phyloP scores from a whole-genome alignment of 805 yeast species.

The Pichia californica region DNA sequence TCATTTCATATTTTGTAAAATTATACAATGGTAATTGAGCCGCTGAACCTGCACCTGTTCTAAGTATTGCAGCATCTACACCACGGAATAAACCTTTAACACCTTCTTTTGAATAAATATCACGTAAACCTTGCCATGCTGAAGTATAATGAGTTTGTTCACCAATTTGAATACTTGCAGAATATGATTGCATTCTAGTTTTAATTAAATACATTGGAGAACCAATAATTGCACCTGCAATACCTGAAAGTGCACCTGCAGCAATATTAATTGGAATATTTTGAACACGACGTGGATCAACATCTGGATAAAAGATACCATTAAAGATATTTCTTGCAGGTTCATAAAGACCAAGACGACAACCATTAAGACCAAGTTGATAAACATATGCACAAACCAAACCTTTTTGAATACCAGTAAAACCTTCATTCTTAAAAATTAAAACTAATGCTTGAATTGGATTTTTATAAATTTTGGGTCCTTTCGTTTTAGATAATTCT shows the following conservation, averaged over 20 bases:
- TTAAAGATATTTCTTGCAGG: slow-evolving; percentile 67
- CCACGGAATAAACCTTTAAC: slow-evolving; percentile 78
- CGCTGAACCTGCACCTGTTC: slow-evolving; percentile 95
- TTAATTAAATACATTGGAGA: slow-evolving; percentile 90
- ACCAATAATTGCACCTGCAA: slow-evolving; percentile 82
- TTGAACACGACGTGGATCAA: slow-evolving; percentile 44
- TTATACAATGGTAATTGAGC: slow-evolving; percentile 92
- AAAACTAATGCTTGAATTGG: slow-evolving; percentile 77
- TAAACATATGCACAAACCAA: slow-evolving; percentile 82
- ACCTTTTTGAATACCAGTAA: slow-evolving; percentile 86
- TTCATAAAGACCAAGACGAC: slow-evolving; percentile 91
- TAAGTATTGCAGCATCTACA: slow-evolving; percentile 85
- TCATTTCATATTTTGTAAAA: slow-evolving; percentile 59
- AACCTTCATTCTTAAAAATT: slow-evolving; percentile 75
- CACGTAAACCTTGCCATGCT: slow-evolving; percentile 58
- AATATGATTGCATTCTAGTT: slow-evolving; percentile 94
- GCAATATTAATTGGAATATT: slow-evolving; percentile 55
- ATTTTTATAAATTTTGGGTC: slow-evolving; percentile 59
- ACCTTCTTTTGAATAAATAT: slow-evolving; percentile 65
- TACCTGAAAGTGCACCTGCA: slow-evolving; percentile 81
- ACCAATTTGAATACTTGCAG: slow-evolving; percentile 62
- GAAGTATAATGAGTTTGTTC: slow-evolving; percentile 85
- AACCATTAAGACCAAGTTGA: slow-evolving; percentile 88
- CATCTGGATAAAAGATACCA: slow-evolving; percentile 42
- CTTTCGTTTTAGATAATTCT: slow-evolving; percentile 54